Base-by-base conservation (phyloP, 176 grass and related monocot species). In the Aegilops bicornis region DNA sequence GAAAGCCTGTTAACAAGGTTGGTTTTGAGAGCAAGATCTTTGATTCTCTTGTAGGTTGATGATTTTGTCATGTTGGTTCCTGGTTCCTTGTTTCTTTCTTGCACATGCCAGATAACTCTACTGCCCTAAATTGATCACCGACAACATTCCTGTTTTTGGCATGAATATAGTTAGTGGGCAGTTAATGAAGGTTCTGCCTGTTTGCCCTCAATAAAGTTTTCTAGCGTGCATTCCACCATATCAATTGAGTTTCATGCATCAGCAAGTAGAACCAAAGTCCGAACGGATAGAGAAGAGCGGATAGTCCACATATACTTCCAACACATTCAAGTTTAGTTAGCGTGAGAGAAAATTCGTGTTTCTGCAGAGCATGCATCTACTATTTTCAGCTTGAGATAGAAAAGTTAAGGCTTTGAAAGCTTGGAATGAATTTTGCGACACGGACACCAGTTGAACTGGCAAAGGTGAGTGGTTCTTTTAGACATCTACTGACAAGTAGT, bases 11-110 rank as follows among this genome's bases (percentile, higher is more conserved):
- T 88, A 37, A 39, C 52, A 71, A 70, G 23, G 54, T 85, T 78
- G 12, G 48, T 11, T 81, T 78, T 85, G 64, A 85, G 42, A 83
- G 37, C 40, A 82, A 72, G 67, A 61, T 78, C 64, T 91, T 87
- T 87, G 80, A 83, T 87, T 82, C 83, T 31, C 50, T 69, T 87
- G 11, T 67, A 52, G 56, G 47, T 33, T 74, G 64, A 85, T 89
- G 33, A 79, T 78, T 68, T 82, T 92, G 22, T 79, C 87, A 79
- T 22, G 16, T 68, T 85, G 70, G 81, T 87, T 94, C 84, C 42
- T 89, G 54, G 77, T 87, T 83, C 63, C 84, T 87, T 84, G 54
- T 89, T 86, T 86, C 62, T 89, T 87, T 84, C 69, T 87, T 86
- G 64, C 42, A 67, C 30, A 50, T 68, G 64, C 13, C 17, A 78